Conservation (phyloP, 2,329 filamentous ascomycete species). For the Verticillium tricorpus region DNA sequence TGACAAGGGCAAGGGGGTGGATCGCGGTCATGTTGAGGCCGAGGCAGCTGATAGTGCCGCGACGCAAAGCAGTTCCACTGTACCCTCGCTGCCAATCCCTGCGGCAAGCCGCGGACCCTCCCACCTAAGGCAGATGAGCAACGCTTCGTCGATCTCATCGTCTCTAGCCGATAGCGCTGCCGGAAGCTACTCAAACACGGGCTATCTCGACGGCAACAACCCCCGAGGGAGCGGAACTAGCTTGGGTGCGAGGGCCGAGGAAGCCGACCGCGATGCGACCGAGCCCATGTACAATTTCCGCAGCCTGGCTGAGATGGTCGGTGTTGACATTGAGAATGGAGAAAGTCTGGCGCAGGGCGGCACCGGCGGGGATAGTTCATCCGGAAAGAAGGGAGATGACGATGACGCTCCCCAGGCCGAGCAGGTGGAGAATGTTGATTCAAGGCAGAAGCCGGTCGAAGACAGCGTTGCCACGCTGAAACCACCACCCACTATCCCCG, state of each 20-base stretch:
- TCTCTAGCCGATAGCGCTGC: slow-evolving; percentile 66
- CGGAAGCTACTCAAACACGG: slow-evolving; percentile 42
- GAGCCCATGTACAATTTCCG: slow-evolving; percentile 92
- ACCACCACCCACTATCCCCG: slow-evolving; percentile 11
- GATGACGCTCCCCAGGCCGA: slow-evolving; percentile 22
- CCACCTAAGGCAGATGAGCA: slow-evolving; percentile 79
- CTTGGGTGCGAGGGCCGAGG: slow-evolving; percentile 40
- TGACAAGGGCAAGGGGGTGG: slow-evolving; percentile 67
- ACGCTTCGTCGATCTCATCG: slow-evolving; percentile 77
- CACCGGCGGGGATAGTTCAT: slow-evolving; percentile 8
- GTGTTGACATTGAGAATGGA: slow-evolving; percentile 51
- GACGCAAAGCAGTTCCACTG: slow-evolving; percentile 21
- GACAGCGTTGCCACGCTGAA: slow-evolving; percentile 12
- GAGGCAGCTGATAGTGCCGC: slow-evolving; percentile 5
- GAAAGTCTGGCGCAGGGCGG: slow-evolving; percentile 26
- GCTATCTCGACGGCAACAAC: slow-evolving; percentile 35
- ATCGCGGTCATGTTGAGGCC: slow-evolving; percentile 37
- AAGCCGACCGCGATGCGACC: slow-evolving; percentile 46
- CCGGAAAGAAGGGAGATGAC: slow-evolving; percentile 27
- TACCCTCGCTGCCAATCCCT: slow-evolving; percentile 38
- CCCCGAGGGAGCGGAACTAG: slow-evolving; percentile 53
- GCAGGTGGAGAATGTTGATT: slow-evolving; percentile 27
- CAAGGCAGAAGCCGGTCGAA: slow-evolving; percentile 11
- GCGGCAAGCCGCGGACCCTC: slow-evolving; percentile 56
- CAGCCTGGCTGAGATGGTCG: slow-evolving; percentile 81